Evolutionary conservation across 192 early-diverging fungal species (phyloP).

Genomic region (Coemansia sp.): DNA sequence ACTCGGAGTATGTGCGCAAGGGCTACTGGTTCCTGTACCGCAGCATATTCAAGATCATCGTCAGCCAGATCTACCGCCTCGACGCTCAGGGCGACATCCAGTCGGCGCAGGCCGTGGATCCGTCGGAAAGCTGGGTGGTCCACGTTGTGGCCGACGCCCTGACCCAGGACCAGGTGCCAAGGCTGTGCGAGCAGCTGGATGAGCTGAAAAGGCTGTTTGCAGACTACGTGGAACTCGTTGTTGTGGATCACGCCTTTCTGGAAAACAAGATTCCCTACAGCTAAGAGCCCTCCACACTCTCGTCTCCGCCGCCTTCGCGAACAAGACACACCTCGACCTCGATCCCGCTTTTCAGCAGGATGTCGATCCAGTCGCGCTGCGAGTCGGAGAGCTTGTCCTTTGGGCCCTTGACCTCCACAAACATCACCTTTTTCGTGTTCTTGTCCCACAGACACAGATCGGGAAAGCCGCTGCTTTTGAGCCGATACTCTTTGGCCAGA

Average conservation of each 20-base stretch:
- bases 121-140: constrained; percentile 60
- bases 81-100: constrained; percentile 54
- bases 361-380: constrained; percentile 69
- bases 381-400: constrained; percentile 66
- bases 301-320: constrained; percentile 26
- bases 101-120: constrained; percentile 47
- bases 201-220: constrained; percentile 55
- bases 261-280: constrained; percentile 53
- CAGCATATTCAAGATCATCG: constrained; percentile 56
- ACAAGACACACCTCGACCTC: constrained; percentile 67
- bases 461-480: constrained; percentile 65
- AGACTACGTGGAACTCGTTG: constrained; percentile 57
- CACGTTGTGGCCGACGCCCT: constrained; percentile 59
- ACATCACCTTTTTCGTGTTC: constrained; percentile 52
- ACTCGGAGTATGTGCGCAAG: constrained; percentile 64
- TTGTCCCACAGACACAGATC: constrained; percentile 72
- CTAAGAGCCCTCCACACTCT: not conserved
- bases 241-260: constrained; percentile 53
- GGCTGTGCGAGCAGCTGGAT: constrained; percentile 51
- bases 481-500: constrained; percentile 63
- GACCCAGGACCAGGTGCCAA: constrained; percentile 53
- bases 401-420: constrained; percentile 73
- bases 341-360: constrained; percentile 55
- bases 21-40: constrained; percentile 65
- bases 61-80: constrained; percentile 60